Evolutionary conservation across 768 basidiomycete species (phyloP).

Genomic region (Daedaleopsis nitida): DNA sequence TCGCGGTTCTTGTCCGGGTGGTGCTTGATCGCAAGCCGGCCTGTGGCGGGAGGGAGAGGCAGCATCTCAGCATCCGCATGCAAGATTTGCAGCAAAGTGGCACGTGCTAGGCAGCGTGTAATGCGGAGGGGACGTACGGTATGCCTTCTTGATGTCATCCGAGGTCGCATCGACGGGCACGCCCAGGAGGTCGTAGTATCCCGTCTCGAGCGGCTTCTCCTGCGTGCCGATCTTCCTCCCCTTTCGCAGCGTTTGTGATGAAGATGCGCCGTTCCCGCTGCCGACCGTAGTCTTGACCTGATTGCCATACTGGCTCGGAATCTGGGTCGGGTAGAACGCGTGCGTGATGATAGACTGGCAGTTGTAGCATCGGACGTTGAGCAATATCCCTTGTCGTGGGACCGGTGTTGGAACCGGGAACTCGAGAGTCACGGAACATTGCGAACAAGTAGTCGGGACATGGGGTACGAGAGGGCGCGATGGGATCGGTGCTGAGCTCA

Average conservation of each 20-base stretch:
- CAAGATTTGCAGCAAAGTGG: not conserved
- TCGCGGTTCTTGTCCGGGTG: slow-evolving; percentile 93
- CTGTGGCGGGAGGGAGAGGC: slow-evolving; percentile 34
- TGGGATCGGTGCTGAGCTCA: slow-evolving; percentile 42
- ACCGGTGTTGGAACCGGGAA: slow-evolving; percentile 65
- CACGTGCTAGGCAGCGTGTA: not conserved
- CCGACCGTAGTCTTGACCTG: slow-evolving; percentile 3
- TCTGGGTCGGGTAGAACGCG: slow-evolving; percentile 67
- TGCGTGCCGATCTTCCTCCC: slow-evolving; percentile 87
- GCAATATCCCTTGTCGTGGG: slow-evolving; percentile 57
- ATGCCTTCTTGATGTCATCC: slow-evolving; percentile 91
- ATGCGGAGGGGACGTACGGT: slow-evolving; percentile 52
- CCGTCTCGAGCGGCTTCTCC: slow-evolving; percentile 84
- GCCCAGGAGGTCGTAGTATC: slow-evolving; percentile 88
- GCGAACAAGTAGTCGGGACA: slow-evolving; percentile 60
- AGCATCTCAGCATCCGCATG: not conserved
- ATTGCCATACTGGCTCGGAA: slow-evolving; percentile 34
- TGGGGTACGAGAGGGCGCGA: slow-evolving; percentile 72
- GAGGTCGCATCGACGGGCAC: slow-evolving; percentile 72
- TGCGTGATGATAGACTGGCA: slow-evolving; percentile 65
- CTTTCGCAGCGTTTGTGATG: slow-evolving; percentile 38
- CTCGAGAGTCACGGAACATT: slow-evolving; percentile 60
- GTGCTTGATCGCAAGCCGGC: slow-evolving; percentile 84
- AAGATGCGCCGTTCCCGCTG: slow-evolving; percentile 8
- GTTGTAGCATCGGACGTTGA: slow-evolving; percentile 70